Evolutionary conservation across 305 asterid species (phyloP), one percentile per base, ranked within the genome.

Genomic region (Fraxinus sp.): DNA sequence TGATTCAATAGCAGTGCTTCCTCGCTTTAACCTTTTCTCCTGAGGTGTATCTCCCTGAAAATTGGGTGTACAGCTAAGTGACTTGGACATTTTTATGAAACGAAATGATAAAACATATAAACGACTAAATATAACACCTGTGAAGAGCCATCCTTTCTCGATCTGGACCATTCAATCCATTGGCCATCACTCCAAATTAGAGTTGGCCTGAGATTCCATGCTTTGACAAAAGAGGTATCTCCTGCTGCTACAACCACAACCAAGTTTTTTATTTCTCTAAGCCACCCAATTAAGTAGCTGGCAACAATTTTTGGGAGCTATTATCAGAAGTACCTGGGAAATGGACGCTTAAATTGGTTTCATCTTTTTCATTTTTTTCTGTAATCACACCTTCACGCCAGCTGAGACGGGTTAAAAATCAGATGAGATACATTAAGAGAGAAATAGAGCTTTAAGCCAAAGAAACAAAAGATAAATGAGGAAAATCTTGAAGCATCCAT

Each of bases 141-240:
- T 26, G 85, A 81, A 88, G 89, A 83, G 79, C 81, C 78, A 64
- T 85, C 90, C 49, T 85, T 87, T 83, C 83, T 89, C 79, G 93
- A 84, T 82, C 87, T 89, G 84, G 88, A 80, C 92, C 91, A 90
- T 82, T 95, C 99, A 72, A 89, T 89, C 99, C 99, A 97, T 83
- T 93, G 91, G 30, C 91, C 97, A 84, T 91, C 95, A 77, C 87
- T 91, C 99, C 99, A 97, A 46, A 91, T 75, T 79, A 93, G 89
- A 62, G 93, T 90, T 77, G 99, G 98, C 74, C 99, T 92, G 64
- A 97, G 90, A 86, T 93, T 94, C 94, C 97, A 93, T 36, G 84
- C 89, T 88, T 91, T 92, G 79, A 95, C 95, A 80, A 43, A 71
- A 82, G 88, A 85, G 22, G 87, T 87, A 85, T 92, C 93, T 73